These are phyloP conservation scores for Pseudogymnoascus sp. DNA, from an alignment of 2,329 filamentous ascomycete genomes.

Conservation along the genomic window DNA sequence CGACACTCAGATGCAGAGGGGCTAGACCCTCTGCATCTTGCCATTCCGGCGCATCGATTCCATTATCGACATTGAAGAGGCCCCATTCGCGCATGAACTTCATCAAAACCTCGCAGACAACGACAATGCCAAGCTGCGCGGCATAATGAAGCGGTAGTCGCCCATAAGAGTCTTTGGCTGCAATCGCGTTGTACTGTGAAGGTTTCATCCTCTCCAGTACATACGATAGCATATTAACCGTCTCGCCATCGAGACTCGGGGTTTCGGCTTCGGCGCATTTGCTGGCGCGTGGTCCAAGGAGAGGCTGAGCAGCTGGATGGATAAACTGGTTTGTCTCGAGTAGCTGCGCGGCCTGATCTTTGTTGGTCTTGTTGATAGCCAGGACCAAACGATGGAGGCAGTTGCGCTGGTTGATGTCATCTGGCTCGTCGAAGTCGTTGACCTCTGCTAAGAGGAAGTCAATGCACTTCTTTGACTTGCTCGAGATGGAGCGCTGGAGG, in stretches of 20 bases:
- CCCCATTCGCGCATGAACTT: conserved; percentile 82
- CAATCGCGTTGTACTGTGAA: conserved; percentile 59
- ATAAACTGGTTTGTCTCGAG: conserved; percentile 48
- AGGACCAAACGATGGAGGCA: conserved; percentile 90
- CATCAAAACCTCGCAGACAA: conserved; percentile 83
- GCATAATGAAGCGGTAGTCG: conserved; percentile 86
- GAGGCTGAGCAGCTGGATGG: conserved; percentile 65
- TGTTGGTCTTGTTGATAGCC: conserved; percentile 66
- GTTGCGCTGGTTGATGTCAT: conserved; percentile 91
- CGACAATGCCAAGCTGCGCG: conserved; percentile 86
- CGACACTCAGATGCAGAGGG: conserved; percentile 84
- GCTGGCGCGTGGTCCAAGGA: conserved; percentile 50
- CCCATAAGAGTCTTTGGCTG: conserved; percentile 67
- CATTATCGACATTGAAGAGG: conserved; percentile 73
- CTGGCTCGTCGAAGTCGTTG: conserved; percentile 68
- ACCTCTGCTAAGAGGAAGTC: conserved; percentile 61
- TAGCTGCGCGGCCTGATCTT: conserved; percentile 42
- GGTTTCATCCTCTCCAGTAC: conserved; percentile 60
- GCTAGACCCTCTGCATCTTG: conserved; percentile 89
- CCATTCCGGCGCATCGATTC: conserved; percentile 82
- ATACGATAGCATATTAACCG: conserved; percentile 57
- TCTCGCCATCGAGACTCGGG: conserved; percentile 61
- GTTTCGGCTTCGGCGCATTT: conserved; percentile 61
- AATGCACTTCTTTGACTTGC: conserved; percentile 61
- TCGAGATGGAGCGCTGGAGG: conserved; percentile 67